Conservation (phyloP, 1,284 basidiomycete species). For the Ustilago vetiveriae region DNA sequence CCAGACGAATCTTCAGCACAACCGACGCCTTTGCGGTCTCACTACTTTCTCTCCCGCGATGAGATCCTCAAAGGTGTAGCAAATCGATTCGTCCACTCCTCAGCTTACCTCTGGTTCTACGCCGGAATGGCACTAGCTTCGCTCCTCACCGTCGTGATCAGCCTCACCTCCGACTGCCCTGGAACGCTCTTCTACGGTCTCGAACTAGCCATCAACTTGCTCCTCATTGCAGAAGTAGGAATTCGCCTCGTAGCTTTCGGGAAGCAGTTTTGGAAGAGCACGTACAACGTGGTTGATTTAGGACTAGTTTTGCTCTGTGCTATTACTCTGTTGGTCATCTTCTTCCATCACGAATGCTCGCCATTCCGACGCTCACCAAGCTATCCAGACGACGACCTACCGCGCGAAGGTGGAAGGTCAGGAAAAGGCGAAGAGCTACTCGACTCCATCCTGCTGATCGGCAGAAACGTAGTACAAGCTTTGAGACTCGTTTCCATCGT, state of each 20-base stretch:
- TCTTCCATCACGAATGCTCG: conserved; percentile 65
- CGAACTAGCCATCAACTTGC: conserved; percentile 62
- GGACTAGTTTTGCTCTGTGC: conserved; percentile 60
- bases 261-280: conserved; percentile 65
- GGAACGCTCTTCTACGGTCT: conserved; percentile 62
- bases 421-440: conserved; percentile 63
- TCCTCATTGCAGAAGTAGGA: conserved; percentile 62
- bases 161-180: conserved; percentile 58
- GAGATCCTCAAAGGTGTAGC: conserved; percentile 66
- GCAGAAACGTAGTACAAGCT: conserved; percentile 62
- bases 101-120: conserved; percentile 65
- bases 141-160: conserved; percentile 61
- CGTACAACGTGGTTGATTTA: conserved; percentile 64
- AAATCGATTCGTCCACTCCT: conserved; percentile 65
- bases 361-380: conserved; percentile 45
- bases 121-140: conserved; percentile 62
- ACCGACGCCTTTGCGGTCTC: conserved; percentile 37
- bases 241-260: conserved; percentile 62
- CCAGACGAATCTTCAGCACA: not conserved
- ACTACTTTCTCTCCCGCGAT: conserved; percentile 58
- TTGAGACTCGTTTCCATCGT: conserved; percentile 62
- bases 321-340: conserved; percentile 61
- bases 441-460: conserved; percentile 63
- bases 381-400: conserved; percentile 18
- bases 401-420: conserved; percentile 12